Evolutionary conservation across 805 yeast species (phyloP).

Genomic region (Metschnikowia continentalis): DNA sequence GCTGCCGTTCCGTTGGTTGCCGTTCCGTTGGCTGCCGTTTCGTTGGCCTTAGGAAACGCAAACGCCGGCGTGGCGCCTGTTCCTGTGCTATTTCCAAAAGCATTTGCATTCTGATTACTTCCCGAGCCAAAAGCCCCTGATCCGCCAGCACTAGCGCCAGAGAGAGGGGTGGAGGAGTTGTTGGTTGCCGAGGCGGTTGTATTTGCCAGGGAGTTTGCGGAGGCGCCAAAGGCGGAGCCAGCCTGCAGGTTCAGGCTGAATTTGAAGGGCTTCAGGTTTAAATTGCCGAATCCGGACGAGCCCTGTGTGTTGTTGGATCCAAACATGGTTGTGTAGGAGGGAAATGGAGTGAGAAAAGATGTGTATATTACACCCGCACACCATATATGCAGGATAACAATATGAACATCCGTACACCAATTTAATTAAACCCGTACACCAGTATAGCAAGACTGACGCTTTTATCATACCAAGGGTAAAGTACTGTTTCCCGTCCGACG

Average conservation of each 20-base stretch:
- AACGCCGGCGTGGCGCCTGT: not conserved
- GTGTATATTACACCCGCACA: not conserved
- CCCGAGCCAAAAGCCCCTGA: not conserved
- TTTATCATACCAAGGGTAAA: too few relatives aligned
- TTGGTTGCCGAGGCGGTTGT: not conserved
- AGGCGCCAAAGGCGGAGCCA: slow-evolving; percentile 6
- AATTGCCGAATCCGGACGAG: slow-evolving; percentile 1
- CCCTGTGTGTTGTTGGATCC: slow-evolving; percentile 6
- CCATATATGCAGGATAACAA: not conserved
- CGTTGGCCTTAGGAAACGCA: too few relatives aligned
- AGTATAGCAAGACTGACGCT: too few relatives aligned
- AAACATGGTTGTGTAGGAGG: slow-evolving; percentile 6
- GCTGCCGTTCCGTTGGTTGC: too few relatives aligned
- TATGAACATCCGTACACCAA: not conserved
- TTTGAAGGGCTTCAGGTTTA: not conserved
- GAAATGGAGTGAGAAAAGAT: not conserved
- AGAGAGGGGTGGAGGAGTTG: not conserved
- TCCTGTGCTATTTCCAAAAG: not conserved
- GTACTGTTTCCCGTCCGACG: too few relatives aligned
- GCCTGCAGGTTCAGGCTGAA: slow-evolving; percentile 1
- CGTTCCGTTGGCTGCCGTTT: too few relatives aligned
- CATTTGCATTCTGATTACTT: not conserved
- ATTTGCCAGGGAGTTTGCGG: not conserved
- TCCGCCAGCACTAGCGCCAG: not conserved
- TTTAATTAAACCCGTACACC: not conserved